A percentile compares a stretch with the other conserved stretches of the same genome.
Conservation (phyloP, 1,139 yeast species). For the Hyphopichia khmerensis region DNA sequence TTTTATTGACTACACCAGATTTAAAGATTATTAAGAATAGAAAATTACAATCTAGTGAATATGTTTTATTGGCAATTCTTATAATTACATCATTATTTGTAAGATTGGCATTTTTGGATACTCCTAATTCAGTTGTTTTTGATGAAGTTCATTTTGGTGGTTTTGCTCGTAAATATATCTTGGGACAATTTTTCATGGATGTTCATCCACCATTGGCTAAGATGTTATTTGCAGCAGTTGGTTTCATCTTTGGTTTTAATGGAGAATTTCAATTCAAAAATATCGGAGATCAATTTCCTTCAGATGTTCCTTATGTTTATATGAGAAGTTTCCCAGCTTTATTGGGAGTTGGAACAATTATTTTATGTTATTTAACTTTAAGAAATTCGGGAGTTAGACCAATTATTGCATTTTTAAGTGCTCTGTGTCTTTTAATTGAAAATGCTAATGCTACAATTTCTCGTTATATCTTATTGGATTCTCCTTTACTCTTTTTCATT, state of each 20-base stretch:
- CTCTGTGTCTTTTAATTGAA: constrained; percentile 71
- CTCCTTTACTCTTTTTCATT: constrained; percentile 88
- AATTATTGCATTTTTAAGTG: constrained; percentile 65
- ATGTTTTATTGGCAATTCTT: constrained; percentile 39
- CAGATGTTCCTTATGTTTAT: constrained; percentile 63
- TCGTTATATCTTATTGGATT: constrained; percentile 83
- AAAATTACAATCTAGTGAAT: constrained; percentile 24
- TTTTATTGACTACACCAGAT: constrained; percentile 27
- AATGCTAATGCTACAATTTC: constrained; percentile 87
- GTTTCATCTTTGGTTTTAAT: constrained; percentile 67
- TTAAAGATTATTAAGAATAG: constrained; percentile 19
- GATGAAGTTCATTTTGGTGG: constrained; percentile 62
- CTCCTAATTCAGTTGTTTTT: constrained; percentile 35
- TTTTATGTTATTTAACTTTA: constrained; percentile 76
- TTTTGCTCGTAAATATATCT: constrained; percentile 71
- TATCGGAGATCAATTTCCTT: constrained; percentile 68
- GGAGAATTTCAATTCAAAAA: constrained; percentile 72
- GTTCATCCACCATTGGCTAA: constrained; percentile 95
- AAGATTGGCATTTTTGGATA: constrained; percentile 28
- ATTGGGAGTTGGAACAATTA: constrained; percentile 77
- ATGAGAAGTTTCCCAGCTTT: constrained; percentile 89
- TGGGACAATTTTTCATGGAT: constrained; percentile 79
- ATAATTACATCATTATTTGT: constrained; percentile 48
- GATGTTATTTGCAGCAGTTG: constrained; percentile 81
- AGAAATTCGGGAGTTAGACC: constrained; percentile 86